Percentiles rank a stretch among this genome's conserved stretches.
phyloP scores from a whole-genome alignment of 1,284 basidiomycete genomes.

The Ceratobasidium sp. region DNA sequence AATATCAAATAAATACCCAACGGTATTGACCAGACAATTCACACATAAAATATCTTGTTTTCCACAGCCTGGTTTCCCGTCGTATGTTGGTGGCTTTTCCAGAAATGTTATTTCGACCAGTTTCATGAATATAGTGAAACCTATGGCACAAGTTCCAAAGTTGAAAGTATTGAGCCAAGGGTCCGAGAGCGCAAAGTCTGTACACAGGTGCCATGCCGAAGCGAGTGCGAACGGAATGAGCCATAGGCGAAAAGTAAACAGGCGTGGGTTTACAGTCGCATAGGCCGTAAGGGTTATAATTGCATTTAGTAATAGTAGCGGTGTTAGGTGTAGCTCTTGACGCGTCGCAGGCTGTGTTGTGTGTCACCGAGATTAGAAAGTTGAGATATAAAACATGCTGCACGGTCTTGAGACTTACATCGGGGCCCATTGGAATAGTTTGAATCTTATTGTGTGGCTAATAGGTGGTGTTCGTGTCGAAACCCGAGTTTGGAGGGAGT shows the following conservation, averaged over 20 bases:
- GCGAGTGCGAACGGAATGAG: conserved; percentile 31
- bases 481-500: neutral
- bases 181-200: conserved; percentile 29
- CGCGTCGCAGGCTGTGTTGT: conserved; percentile 9
- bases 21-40: conserved; percentile 5
- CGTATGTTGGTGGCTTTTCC: conserved; percentile 24
- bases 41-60: neutral
- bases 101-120: conserved; percentile 33
- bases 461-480: neutral
- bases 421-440: conserved; percentile 13
- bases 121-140: conserved; percentile 39
- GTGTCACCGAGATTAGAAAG: neutral
- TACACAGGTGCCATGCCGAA: conserved; percentile 26
- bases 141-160: conserved; percentile 33
- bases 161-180: conserved; percentile 36
- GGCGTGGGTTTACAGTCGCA: conserved; percentile 20
- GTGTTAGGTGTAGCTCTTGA: conserved; percentile 4
- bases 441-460: neutral
- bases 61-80: neutral
- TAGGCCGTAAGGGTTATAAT: neutral
- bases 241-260: conserved; percentile 32
- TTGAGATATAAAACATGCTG: neutral
- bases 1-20: conserved; percentile 9
- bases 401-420: conserved; percentile 9
- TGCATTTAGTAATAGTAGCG: neutral